Percentiles rank a stretch among this genome's conserved stretches.
Conservation (phyloP, 2,329 filamentous ascomycete species). For the Xylariaceae sp. region DNA sequence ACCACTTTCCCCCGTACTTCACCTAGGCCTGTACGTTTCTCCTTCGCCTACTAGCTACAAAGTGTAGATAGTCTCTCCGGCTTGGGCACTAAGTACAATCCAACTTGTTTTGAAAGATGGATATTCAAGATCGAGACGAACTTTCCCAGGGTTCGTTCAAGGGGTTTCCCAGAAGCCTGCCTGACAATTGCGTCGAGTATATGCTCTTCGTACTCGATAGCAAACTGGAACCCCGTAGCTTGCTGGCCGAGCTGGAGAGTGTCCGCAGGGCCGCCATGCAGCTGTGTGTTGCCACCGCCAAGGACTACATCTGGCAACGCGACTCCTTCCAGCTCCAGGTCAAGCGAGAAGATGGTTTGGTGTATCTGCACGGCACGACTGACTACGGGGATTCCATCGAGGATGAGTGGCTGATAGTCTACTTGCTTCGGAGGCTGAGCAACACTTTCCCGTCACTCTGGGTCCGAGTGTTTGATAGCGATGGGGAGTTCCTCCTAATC, state of each 20-base stretch:
- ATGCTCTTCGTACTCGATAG: slow-evolving; percentile 65
- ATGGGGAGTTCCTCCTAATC: slow-evolving; percentile 92
- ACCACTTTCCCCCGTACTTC: neutral
- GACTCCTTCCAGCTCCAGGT: slow-evolving; percentile 69
- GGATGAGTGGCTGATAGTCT: slow-evolving; percentile 96
- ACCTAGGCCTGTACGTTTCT: neutral
- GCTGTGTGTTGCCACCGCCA: slow-evolving; percentile 59
- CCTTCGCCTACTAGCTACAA: neutral
- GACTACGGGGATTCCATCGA: slow-evolving; percentile 93
- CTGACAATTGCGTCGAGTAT: slow-evolving; percentile 85
- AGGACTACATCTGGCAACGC: slow-evolving; percentile 92
- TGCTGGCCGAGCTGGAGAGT: slow-evolving; percentile 61
- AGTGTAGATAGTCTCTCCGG: neutral
- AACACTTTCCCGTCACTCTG: slow-evolving; percentile 67
- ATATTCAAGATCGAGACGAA: slow-evolving; percentile 24
- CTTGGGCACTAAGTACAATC: neutral
- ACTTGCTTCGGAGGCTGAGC: slow-evolving; percentile 76
- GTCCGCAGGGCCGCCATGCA: slow-evolving; percentile 64
- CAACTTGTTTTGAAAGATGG: slow-evolving; percentile 15
- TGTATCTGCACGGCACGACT: slow-evolving; percentile 69
- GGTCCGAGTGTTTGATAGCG: slow-evolving; percentile 77
- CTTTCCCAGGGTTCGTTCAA: slow-evolving; percentile 29
- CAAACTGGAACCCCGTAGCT: slow-evolving; percentile 48
- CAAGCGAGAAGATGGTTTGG: slow-evolving; percentile 50
- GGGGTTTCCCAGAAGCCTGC: slow-evolving; percentile 42